Evolutionary conservation across 306 rosid genomes (phyloP), one percentile per base, ranked within the genome.

Genomic region (Begonia peltatifolia): DNA sequence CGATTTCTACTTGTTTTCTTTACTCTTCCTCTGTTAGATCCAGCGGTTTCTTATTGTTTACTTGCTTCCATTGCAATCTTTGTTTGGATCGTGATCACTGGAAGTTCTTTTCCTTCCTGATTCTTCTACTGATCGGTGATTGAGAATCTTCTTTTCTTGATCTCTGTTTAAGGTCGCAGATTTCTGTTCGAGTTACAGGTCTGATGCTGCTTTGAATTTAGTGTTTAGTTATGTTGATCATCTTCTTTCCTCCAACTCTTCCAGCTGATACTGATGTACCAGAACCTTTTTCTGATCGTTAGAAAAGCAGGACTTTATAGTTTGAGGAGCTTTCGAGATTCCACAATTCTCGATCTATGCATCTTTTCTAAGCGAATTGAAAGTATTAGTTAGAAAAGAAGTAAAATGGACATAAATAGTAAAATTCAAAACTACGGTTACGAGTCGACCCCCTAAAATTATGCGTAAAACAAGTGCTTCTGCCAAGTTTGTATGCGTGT

Each of bases 11-110:
- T 54, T 60, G 1, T 20, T 6, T 50, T 17, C 17, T 47, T 6
- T 47, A n/a, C 64, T 50, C 14, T 17, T 60, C 48, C 46, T 20
- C 14, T 60, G 11, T 41, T 60, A 36, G 23, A 13, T 48, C 50
- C 51, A 14, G 46, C 35, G 5, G 35, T 36, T 25, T 47, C 54
- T 30, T 7, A 5, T 30, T 5, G 38, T 30, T 30, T 30, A 30
- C 38, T 30, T 30, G 38, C 38, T 30, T 30, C 38, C 8, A 30
- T 17, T 50, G 25, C 11, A 50, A 13, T 6, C 12, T 50, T 17
- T 13, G 53, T 0, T 50, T 15, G 10, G 23, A 50, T 50, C 53
- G 20, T 2, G 53, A 50, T 15, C 14, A 17, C 10, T 14, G 53
- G 2, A 50, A 15, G 10, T 15, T n/a, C 18, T 50, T n/a, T 20